Conservation (phyloP, 2,329 filamentous ascomycete species). For the Ilyonectria robusta region DNA sequence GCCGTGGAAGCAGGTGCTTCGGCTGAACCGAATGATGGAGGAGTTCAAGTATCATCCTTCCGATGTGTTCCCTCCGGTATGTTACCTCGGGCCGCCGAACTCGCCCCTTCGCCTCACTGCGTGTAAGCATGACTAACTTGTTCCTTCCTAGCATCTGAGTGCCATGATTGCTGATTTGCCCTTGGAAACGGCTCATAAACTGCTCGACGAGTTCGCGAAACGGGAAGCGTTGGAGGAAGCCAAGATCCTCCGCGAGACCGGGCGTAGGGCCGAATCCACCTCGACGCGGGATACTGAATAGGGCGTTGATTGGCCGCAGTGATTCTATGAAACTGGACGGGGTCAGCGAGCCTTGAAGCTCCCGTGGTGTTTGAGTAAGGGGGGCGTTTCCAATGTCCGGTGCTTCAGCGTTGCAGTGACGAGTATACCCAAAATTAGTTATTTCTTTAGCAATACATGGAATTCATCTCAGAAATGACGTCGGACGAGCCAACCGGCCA, state of each 20-base stretch:
- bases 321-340: neutral
- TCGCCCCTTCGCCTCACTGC: neutral
- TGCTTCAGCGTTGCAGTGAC: too few species aligned
- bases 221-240: slow-evolving; percentile 34
- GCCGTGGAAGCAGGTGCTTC: slow-evolving; percentile 54
- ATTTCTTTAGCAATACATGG: too few species aligned
- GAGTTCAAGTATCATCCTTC: slow-evolving; percentile 53
- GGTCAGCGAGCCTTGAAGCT: too few species aligned
- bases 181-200: slow-evolving; percentile 35
- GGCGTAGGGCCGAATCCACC: neutral
- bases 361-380: too few species aligned
- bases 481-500: neutral
- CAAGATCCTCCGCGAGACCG: slow-evolving; percentile 24
- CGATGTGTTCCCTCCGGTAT: slow-evolving; percentile 46
- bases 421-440: too few species aligned
- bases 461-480: too few species aligned
- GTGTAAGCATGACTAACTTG: neutral
- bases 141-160: slow-evolving; percentile 5
- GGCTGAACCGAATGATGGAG: slow-evolving; percentile 53
- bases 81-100: neutral
- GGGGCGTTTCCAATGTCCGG: too few species aligned
- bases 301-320: neutral
- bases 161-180: slow-evolving; percentile 32
- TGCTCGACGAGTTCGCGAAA: slow-evolving; percentile 39
- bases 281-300: neutral